A percentile compares a stretch with the other conserved stretches of the same genome.
Evolutionary conservation across 176 grass and related monocot genomes (phyloP).

Genomic region (Oryza meridionalis): DNA sequence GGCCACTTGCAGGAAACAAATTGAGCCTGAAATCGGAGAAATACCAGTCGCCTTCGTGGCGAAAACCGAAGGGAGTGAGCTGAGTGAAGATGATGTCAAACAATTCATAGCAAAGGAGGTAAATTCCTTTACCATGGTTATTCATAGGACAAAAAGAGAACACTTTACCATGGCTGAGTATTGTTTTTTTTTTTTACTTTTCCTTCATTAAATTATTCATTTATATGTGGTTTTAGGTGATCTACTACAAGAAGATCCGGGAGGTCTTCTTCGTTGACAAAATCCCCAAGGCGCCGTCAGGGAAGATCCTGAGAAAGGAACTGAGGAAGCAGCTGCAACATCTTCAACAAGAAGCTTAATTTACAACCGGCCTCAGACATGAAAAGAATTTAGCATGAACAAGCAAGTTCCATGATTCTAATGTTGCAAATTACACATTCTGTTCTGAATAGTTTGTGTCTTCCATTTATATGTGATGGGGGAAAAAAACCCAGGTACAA

Average conservation of each 20-base stretch:
- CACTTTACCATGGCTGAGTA: too few species aligned
- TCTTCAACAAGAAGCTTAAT: not conserved
- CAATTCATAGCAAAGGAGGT: slow-evolving; percentile 78
- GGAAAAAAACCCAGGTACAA: not conserved
- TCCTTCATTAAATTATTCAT: not conserved
- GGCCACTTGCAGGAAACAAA: slow-evolving; percentile 29
- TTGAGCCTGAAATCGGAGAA: slow-evolving; percentile 56
- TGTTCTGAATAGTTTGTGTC: not conserved
- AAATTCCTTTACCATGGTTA: not conserved
- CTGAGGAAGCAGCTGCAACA: slow-evolving; percentile 55
- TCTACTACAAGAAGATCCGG: slow-evolving; percentile 69
- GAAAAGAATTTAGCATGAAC: not conserved
- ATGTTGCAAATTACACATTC: not conserved
- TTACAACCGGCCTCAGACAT: not conserved
- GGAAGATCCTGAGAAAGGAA: slow-evolving; percentile 81
- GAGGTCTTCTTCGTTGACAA: slow-evolving; percentile 63
- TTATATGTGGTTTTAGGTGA: slow-evolving; percentile 44
- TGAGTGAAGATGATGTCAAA: slow-evolving; percentile 72
- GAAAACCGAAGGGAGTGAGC: slow-evolving; percentile 46
- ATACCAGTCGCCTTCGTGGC: slow-evolving; percentile 72
- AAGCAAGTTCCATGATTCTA: not conserved
- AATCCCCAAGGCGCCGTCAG: slow-evolving; percentile 78
- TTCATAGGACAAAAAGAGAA: not conserved
- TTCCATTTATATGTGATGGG: not conserved
- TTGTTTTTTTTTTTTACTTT: not conserved